Evolutionary conservation across 495 filamentous ascomycete species (phyloP).

Genomic region (Bombardia bombarda): DNA sequence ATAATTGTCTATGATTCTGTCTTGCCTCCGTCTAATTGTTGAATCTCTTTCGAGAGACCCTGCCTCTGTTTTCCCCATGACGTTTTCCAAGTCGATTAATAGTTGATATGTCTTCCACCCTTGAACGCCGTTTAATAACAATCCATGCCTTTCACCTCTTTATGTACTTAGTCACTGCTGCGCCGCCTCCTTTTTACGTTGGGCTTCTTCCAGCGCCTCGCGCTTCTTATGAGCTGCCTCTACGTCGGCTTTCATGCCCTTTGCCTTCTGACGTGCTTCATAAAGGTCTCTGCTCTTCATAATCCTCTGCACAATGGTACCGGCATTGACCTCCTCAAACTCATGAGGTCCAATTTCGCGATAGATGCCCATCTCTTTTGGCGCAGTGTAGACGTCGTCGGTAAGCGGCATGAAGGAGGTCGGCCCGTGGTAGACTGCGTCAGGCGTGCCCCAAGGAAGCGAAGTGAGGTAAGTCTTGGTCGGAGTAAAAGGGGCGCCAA

Average conservation of each 20-base stretch:
- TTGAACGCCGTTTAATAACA: not conserved
- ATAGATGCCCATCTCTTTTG: conserved; percentile 75
- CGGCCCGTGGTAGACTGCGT: conserved; percentile 88
- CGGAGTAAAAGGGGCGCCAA: conserved; percentile 82
- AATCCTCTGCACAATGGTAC: conserved; percentile 84
- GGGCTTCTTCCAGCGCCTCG: conserved; percentile 48
- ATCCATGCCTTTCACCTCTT: not conserved
- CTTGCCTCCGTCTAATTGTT: too few species aligned
- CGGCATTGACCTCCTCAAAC: conserved; percentile 83
- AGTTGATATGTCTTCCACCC: too few species aligned
- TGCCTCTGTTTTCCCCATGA: too few species aligned
- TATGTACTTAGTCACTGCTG: not conserved
- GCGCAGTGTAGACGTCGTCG: conserved; percentile 76
- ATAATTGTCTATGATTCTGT: too few species aligned
- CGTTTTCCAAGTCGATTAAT: too few species aligned
- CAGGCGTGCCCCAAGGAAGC: conserved; percentile 66
- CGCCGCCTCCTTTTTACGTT: conserved; percentile 30
- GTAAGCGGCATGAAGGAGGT: conserved; percentile 83
- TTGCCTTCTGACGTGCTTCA: conserved; percentile 81
- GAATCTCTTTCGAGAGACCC: too few species aligned
- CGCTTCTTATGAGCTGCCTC: conserved; percentile 53
- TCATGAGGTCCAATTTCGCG: conserved; percentile 62
- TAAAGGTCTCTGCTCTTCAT: conserved; percentile 75
- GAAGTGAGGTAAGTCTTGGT: conserved; percentile 64
- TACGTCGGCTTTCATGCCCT: conserved; percentile 70